phyloP scores from a whole-genome alignment of 257 asterid species.

The Solanum sitiens region DNA sequence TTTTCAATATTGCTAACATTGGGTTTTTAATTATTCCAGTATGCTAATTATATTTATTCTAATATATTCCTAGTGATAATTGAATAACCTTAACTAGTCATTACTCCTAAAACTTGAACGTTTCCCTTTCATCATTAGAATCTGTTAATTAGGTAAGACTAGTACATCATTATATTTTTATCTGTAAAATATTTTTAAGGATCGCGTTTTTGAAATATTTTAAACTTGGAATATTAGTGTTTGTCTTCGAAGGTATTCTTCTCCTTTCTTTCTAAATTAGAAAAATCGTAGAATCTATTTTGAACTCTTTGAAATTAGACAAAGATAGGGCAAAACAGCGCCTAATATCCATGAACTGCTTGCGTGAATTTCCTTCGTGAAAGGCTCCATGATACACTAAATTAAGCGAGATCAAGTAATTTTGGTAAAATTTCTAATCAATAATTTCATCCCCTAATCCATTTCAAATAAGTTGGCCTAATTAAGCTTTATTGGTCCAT shows the following conservation, averaged over 20 bases:
- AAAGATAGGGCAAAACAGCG: too few species aligned
- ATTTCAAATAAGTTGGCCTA: background rate
- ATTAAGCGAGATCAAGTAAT: too few species aligned
- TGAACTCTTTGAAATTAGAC: background rate
- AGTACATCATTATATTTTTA: background rate
- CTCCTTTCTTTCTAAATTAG: too few species aligned
- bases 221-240: too few species aligned
- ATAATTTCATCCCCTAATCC: background rate
- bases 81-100: background rate
- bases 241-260: too few species aligned
- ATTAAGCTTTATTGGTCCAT: too few species aligned
- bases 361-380: background rate
- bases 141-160: background rate
- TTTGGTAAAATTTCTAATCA: background rate
- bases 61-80: background rate
- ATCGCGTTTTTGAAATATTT: background rate
- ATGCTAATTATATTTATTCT: too few species aligned
- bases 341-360: background rate
- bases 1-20: background rate
- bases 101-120: background rate
- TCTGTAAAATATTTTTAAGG: background rate
- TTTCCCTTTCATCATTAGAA: background rate
- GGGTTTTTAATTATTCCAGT: too few species aligned
- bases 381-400: too few species aligned
- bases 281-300: too few species aligned